Evolutionary conservation across 129 eudicot genomes (phyloP).

Genomic region (Pseudognaphalium luteoalbum): DNA sequence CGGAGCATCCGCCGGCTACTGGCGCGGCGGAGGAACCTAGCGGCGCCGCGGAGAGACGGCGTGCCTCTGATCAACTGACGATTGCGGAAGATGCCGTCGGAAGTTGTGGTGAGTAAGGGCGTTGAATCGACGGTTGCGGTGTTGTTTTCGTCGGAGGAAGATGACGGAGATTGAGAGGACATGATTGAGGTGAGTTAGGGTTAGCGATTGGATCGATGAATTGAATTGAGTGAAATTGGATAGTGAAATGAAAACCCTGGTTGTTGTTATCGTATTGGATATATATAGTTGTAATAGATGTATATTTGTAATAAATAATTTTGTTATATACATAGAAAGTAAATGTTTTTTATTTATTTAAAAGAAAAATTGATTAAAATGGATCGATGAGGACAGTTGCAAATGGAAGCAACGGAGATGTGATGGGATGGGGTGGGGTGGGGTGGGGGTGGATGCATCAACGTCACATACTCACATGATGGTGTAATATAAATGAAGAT

Average conservation of each 20-base stretch:
- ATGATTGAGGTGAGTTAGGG: conserved; percentile 23
- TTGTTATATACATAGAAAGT: too few species aligned
- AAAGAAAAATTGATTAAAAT: too few species aligned
- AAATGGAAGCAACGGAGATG: too few species aligned
- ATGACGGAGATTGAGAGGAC: conserved; percentile 34
- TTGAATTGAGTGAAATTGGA: background rate
- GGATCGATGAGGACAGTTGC: too few species aligned
- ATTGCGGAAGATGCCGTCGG: conserved; percentile 31
- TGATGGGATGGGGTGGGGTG: too few species aligned
- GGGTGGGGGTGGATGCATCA: too few species aligned
- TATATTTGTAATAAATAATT: too few species aligned
- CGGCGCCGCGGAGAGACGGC: conserved; percentile 67
- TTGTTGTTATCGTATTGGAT: background rate
- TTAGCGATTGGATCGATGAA: conserved; percentile 9
- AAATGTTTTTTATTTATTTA: too few species aligned
- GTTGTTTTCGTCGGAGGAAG: conserved; percentile 39
- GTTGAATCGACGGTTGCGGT: conserved; percentile 36
- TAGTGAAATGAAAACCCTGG: background rate
- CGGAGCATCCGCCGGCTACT: conserved; percentile 66
- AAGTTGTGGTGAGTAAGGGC: conserved; percentile 46
- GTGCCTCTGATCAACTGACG: conserved; percentile 42
- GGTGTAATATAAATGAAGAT: too few species aligned
- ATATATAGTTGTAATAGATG: too few species aligned
- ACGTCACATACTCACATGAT: too few species aligned
- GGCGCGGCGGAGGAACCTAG: conserved; percentile 70